Percentiles rank a stretch among this genome's conserved stretches.
phyloP scores from a whole-genome alignment of 768 basidiomycete genomes.

The Russula vinacea region DNA sequence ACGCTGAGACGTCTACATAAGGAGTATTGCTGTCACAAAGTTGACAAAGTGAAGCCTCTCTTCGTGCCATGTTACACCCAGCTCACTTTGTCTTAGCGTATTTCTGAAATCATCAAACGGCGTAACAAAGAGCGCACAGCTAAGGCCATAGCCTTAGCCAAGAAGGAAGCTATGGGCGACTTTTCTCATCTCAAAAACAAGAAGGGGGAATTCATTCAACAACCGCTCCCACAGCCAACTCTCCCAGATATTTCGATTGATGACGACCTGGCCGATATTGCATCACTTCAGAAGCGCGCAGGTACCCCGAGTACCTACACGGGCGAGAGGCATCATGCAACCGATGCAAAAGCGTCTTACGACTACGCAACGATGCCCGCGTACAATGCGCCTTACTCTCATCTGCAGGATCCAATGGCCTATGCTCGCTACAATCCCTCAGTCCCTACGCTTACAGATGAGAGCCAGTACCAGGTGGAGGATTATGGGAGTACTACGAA shows the following conservation, averaged over 20 bases:
- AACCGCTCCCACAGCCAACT: constrained; percentile 88
- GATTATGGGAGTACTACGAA: constrained; percentile 65
- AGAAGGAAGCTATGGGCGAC: constrained; percentile 90
- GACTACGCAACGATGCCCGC: constrained; percentile 74
- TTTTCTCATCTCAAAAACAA: constrained; percentile 90
- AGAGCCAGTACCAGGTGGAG: constrained; percentile 55
- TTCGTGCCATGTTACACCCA: constrained; percentile 13
- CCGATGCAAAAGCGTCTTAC: constrained; percentile 46
- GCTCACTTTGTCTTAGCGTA: constrained; percentile 55
- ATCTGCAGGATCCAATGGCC: constrained; percentile 49
- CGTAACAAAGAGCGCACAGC: constrained; percentile 82
- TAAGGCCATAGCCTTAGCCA: constrained; percentile 75
- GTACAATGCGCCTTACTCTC: constrained; percentile 61
- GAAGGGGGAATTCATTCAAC: constrained; percentile 79
- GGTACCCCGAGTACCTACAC: constrained; percentile 51
- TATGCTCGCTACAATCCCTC: constrained; percentile 61
- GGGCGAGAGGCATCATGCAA: constrained; percentile 49
- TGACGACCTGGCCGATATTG: constrained; percentile 60
- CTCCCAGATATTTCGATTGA: constrained; percentile 89
- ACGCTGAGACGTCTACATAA: constrained; percentile 34
- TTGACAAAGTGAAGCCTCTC: constrained; percentile 73
- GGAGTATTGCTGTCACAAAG: constrained; percentile 99
- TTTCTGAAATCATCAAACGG: constrained; percentile 88
- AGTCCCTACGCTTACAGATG: constrained; percentile 53
- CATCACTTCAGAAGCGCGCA: constrained; percentile 55